phyloP scores from a whole-genome alignment of 306 rosid genomes.

The Ochetophila trinervis region DNA sequence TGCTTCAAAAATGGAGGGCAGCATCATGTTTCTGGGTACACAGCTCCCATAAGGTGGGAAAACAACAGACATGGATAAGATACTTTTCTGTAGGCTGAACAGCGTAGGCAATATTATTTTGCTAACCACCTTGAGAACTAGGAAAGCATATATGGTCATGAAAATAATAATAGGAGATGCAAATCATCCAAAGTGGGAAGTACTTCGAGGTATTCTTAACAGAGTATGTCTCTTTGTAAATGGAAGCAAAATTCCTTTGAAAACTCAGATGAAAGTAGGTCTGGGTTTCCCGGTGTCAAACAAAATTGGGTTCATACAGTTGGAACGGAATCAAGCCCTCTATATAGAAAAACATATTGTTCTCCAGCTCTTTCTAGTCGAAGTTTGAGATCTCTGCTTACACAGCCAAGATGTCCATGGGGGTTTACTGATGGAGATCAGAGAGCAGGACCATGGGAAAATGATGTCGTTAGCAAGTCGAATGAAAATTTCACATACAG shows the following conservation, averaged over 20 bases:
- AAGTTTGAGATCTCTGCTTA: constrained; percentile 30
- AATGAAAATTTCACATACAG: constrained; percentile 38
- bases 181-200: constrained; percentile 19
- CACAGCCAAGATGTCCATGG: constrained; percentile 56
- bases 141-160: not conserved
- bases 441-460: constrained; percentile 40
- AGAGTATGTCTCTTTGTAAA: constrained; percentile 18
- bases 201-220: constrained; percentile 31
- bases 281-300: constrained; percentile 25
- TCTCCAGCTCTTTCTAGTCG: constrained; percentile 42
- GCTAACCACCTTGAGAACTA: constrained; percentile 6
- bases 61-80: not conserved
- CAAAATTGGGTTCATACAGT: constrained; percentile 24
- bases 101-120: not conserved
- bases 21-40: constrained; percentile 10
- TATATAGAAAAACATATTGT: constrained; percentile 29
- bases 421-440: constrained; percentile 42
- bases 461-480: constrained; percentile 28
- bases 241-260: constrained; percentile 27
- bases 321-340: constrained; percentile 31
- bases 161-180: not conserved
- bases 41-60: constrained; percentile 15
- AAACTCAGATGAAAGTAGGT: constrained; percentile 23
- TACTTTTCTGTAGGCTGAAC: not conserved
- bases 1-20: not conserved